phyloP scores from a whole-genome alignment of 257 asterid species.

The Gentiana macrophylla region DNA sequence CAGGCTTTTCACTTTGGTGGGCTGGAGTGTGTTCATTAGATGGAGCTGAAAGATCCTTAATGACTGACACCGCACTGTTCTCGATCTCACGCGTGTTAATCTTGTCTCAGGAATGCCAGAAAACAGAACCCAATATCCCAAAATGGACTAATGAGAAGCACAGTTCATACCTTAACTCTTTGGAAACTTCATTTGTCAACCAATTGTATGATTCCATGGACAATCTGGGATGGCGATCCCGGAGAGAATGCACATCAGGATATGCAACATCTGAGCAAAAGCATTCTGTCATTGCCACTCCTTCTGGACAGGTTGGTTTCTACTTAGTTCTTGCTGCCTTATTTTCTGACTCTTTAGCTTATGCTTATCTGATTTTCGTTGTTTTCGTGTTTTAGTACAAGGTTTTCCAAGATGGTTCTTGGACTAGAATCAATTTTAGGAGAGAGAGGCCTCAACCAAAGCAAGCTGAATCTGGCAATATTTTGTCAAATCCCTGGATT shows the following conservation, averaged over 20 bases:
- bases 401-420: constrained; percentile 47
- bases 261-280: constrained; percentile 23
- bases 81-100: constrained; percentile 6
- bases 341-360: background rate
- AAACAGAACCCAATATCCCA: constrained; percentile 14
- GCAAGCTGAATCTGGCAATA: constrained; percentile 19
- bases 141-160: constrained; percentile 72
- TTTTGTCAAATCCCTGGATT: constrained; percentile 41
- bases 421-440: constrained; percentile 37
- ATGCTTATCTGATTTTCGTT: background rate
- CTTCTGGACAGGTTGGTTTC: constrained; percentile 48
- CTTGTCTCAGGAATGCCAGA: constrained; percentile 23
- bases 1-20: too few relatives aligned
- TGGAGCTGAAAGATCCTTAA: too few relatives aligned
- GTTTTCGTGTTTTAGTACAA: constrained; percentile 33
- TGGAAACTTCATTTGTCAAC: constrained; percentile 63
- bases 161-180: constrained; percentile 48
- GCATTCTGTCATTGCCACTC: constrained; percentile 18
- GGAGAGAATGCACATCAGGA: constrained; percentile 15
- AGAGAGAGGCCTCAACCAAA: constrained; percentile 21
- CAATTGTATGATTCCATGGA: constrained; percentile 45
- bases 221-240: constrained; percentile 22
- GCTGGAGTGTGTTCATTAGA: too few relatives aligned
- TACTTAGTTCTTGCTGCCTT: background rate
- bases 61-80: background rate